Base-by-base conservation (phyloP, 208 protist species). In the Leishmania braziliensis region DNA sequence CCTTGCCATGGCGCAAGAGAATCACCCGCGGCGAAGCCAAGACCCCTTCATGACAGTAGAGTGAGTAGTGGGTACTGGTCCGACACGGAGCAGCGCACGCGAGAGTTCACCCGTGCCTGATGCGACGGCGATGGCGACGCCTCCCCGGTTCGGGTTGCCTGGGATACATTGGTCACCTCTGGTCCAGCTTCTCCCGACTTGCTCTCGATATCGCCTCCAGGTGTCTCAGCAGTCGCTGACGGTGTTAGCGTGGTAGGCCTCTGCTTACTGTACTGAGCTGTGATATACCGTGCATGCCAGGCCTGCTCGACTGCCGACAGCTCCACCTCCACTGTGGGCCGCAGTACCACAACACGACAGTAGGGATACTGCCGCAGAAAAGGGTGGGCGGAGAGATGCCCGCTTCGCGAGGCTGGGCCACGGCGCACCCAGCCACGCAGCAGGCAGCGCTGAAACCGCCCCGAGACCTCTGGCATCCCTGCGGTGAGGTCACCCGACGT, bases 11-110 rank as follows among this genome's bases (percentile, higher is more conserved):
- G 39, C 62, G 29, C 14, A 39, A 36, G 62, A 20, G 62, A 33
- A 71, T 54, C 46, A 33, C 69, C 43, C 51, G 33, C 43, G 65
- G 29, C 62, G n/a, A 54, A 29, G 5, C 80, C 6, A 29, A 48
- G 12, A 46, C 20, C 6, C 74, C 20, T 50, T 88, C 79, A 94
- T 5, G 77, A 81, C 26, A 96, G 78, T 5, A 95, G 70, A 9
- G 92, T 88, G 53, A 96, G 78, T 39, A 96, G 85, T n/a, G 93
- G 93, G 62, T 90, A 96, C 78, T 91, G 89, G 75, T 95, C 91
- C 0, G 93, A 92, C 20, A 90, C 77, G n/a, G 90, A 94, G 83
- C 87, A 93, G 36, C 65, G 78, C 81, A 91, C 82, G 39, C 77
- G 82, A 74, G 82, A 56, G 8, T 10, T 43, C 48, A 86, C 73